Percentiles rank a stretch among this genome's conserved stretches.
Conservation (phyloP, 208 protist species). For the Herpetomonas tarakana region DNA sequence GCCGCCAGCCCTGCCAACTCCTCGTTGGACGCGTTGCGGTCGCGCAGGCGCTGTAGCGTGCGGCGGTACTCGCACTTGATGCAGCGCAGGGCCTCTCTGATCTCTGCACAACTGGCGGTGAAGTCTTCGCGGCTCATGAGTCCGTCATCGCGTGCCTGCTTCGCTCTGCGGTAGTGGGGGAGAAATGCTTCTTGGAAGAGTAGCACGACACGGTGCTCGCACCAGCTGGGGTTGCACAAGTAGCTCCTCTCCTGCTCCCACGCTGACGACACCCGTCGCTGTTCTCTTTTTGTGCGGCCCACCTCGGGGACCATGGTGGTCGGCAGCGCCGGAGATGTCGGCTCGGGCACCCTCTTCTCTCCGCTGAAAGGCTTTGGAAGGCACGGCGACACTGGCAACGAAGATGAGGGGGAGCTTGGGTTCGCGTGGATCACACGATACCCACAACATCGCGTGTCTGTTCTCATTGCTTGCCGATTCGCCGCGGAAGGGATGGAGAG, state of each 20-base stretch:
- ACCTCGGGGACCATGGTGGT: background rate
- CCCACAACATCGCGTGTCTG: too few species aligned
- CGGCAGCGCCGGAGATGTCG: too few species aligned
- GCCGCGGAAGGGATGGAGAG: too few species aligned
- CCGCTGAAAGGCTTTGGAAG: too few species aligned
- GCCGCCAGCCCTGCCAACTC: constrained; percentile 19
- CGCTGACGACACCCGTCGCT: too few species aligned
- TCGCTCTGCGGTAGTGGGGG: constrained; percentile 12
- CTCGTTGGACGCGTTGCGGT: constrained; percentile 12
- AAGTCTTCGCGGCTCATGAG: constrained; percentile 8
- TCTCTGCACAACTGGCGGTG: background rate
- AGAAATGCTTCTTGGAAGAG: constrained; percentile 47
- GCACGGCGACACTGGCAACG: too few species aligned
- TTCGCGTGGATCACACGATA: too few species aligned
- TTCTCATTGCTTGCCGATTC: too few species aligned
- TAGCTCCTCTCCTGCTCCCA: constrained; percentile 28
- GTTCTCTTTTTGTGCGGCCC: background rate
- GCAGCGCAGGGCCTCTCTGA: constrained; percentile 7
- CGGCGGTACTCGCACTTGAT: constrained; percentile 47
- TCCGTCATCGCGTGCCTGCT: background rate
- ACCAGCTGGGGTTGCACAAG: constrained; percentile 23
- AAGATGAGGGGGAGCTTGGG: too few species aligned
- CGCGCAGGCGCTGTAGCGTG: constrained; percentile 24
- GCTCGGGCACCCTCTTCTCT: too few species aligned
- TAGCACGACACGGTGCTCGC: constrained; percentile 37